Conservation (phyloP, 2,329 filamentous ascomycete species). For the Blumeriella jaapii region DNA sequence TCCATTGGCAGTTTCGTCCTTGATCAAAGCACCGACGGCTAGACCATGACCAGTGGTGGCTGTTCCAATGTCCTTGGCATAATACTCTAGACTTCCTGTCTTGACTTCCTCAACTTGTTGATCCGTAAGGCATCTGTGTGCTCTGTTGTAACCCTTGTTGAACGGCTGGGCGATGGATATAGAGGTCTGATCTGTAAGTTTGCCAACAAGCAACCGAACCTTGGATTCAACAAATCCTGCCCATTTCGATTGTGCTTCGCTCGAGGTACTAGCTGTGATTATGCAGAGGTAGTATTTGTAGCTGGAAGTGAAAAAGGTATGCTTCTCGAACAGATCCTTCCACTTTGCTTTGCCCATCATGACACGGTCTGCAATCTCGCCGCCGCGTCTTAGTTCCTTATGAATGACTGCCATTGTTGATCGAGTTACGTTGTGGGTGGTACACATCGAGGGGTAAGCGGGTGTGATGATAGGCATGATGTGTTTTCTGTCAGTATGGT, state of each 20-base stretch:
- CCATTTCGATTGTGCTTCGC: conserved; percentile 79
- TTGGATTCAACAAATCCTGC: conserved; percentile 91
- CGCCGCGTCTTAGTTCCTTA: conserved; percentile 67
- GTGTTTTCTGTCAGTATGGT: conserved; percentile 65
- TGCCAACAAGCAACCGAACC: conserved; percentile 72
- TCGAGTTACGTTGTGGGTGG: conserved; percentile 83
- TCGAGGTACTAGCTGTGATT: conserved; percentile 68
- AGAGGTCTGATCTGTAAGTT: conserved; percentile 67
- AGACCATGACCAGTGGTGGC: conserved; percentile 29
- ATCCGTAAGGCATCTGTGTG: conserved; percentile 56
- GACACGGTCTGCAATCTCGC: conserved; percentile 68
- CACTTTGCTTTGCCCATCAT: conserved; percentile 65
- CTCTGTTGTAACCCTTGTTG: conserved; percentile 82
- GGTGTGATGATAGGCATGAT: conserved; percentile 98
- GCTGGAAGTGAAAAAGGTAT: conserved; percentile 84
- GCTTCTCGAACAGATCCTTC: conserved; percentile 80
- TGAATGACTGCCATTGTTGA: conserved; percentile 81
- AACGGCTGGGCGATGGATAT: conserved; percentile 82
- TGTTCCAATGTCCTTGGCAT: conserved; percentile 31
- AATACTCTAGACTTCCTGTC: conserved; percentile 48
- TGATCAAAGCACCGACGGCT: conserved; percentile 31
- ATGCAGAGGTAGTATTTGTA: conserved; percentile 96
- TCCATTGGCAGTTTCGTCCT: conserved; percentile 29
- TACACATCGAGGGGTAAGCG: conserved; percentile 94
- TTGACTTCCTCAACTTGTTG: conserved; percentile 51